phyloP scores from a whole-genome alignment of 768 basidiomycete species.

The Boletus vermiculosoides region DNA sequence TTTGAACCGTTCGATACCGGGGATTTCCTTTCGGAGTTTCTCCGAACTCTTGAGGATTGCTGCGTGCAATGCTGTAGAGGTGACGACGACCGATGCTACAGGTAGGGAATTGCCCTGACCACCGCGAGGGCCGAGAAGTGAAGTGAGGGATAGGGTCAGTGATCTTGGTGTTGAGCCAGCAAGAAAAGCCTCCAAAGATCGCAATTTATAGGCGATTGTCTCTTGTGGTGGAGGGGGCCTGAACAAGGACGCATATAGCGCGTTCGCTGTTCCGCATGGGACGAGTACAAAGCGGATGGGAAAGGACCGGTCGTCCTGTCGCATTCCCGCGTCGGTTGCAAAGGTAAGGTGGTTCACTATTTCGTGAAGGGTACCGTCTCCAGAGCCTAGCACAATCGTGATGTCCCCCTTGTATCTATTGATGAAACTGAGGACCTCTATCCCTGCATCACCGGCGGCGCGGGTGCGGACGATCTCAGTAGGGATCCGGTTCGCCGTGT shows the following conservation, averaged over 20 bases:
- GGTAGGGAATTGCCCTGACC: constrained; percentile 17
- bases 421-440: constrained; percentile 42
- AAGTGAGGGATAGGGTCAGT: constrained; percentile 56
- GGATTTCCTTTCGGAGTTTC: constrained; percentile 60
- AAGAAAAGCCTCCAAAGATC: constrained; percentile 56
- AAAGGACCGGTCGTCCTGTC: constrained; percentile 12
- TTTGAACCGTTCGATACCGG: constrained; percentile 85
- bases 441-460: constrained; percentile 53
- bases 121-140: constrained; percentile 36
- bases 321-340: constrained; percentile 20
- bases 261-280: constrained; percentile 92
- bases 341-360: constrained; percentile 61
- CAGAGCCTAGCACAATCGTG: constrained; percentile 67
- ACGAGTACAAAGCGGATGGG: constrained; percentile 50
- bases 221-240: constrained; percentile 39
- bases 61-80: constrained; percentile 84
- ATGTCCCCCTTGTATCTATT: constrained; percentile 31
- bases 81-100: constrained; percentile 73
- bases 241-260: constrained; percentile 78
- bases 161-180: constrained; percentile 36
- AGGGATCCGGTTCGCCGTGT: constrained; percentile 32
- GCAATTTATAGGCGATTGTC: constrained; percentile 44
- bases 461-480: constrained; percentile 48
- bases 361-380: constrained; percentile 93
- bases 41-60: constrained; percentile 83